A percentile compares a stretch with the other conserved stretches of the same genome.
phyloP scores from a whole-genome alignment of 2,329 filamentous ascomycete genomes.

The Coleophoma eucalyptorum region DNA sequence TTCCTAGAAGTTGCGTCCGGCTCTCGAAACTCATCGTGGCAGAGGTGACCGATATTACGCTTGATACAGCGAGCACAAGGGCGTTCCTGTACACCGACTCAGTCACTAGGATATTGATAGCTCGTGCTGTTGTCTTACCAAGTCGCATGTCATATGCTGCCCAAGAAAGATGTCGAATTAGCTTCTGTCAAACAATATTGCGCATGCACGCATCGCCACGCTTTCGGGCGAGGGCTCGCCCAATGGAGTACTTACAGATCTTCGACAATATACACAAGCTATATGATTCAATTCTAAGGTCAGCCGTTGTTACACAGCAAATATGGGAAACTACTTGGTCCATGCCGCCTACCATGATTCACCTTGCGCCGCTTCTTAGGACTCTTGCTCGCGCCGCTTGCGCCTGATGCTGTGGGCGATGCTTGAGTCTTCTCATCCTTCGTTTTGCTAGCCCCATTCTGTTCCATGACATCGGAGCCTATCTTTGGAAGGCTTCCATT shows the following conservation, averaged over 20 bases:
- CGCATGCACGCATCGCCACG: conserved; percentile 25
- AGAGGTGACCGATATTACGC: conserved; percentile 96
- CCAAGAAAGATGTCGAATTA: conserved; percentile 27
- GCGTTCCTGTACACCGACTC: conserved; percentile 63
- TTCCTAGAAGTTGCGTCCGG: conserved; percentile 66
- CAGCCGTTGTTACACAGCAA: conserved; percentile 24
- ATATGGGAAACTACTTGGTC: conserved; percentile 16
- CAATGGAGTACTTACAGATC: conserved; percentile 69
- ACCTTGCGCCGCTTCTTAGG: conserved; percentile 86
- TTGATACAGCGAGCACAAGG: conserved; percentile 98
- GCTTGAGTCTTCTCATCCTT: conserved; percentile 25
- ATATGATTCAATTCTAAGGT: conserved; percentile 37
- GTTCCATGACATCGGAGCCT: conserved; percentile 30
- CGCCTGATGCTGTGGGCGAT: conserved; percentile 22
- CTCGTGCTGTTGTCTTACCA: conserved; percentile 51
- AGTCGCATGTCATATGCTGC: conserved; percentile 90
- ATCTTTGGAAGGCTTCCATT: conserved; percentile 27
- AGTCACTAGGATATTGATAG: conserved; percentile 16
- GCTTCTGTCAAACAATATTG: conserved; percentile 26
- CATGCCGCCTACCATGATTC: conserved; percentile 68
- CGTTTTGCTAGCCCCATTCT: conserved; percentile 28
- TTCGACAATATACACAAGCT: conserved; percentile 87
- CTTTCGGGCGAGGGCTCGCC: conserved; percentile 18
- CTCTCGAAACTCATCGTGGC: conserved; percentile 95
- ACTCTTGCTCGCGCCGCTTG: conserved; percentile 41